Percentiles rank a stretch among this genome's conserved stretches.
Evolutionary conservation across 768 basidiomycete species (phyloP).

Genomic region (Lyophyllum semitale): DNA sequence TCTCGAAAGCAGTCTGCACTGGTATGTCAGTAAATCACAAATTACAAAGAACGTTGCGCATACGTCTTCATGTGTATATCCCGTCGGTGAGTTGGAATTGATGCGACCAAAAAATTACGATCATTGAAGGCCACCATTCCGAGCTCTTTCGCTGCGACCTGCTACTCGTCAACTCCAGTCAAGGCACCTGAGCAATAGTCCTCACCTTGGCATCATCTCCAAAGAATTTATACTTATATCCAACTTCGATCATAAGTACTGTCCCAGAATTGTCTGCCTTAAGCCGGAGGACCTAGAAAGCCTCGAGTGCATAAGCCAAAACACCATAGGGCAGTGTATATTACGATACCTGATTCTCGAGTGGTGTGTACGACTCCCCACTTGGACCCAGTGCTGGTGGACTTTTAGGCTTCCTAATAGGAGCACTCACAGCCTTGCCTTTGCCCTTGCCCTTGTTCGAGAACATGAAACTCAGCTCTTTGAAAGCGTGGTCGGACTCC

Average conservation of each 20-base stretch:
- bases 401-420: constrained; percentile 33
- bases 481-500: constrained; percentile 49
- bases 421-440: constrained; percentile 23
- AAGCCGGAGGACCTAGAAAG: constrained; percentile 51
- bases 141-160: constrained; percentile 77
- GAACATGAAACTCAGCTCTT: constrained; percentile 49
- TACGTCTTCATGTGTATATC: constrained; percentile 80
- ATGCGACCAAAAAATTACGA: constrained; percentile 75
- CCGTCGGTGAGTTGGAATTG: constrained; percentile 68
- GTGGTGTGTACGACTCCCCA: constrained; percentile 71
- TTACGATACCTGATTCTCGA: constrained; percentile 64
- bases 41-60: constrained; percentile 10
- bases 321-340: background rate
- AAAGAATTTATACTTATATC: constrained; percentile 84
- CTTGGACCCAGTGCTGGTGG: constrained; percentile 59
- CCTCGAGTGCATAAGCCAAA: background rate
- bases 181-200: background rate
- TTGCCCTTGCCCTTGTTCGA: constrained; percentile 40
- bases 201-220: constrained; percentile 79
- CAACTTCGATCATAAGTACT: constrained; percentile 78
- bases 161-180: constrained; percentile 3
- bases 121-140: constrained; percentile 75
- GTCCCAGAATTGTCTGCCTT: constrained; percentile 67
- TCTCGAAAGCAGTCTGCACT: constrained; percentile 61
- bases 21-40: constrained; percentile 1